Evolutionary conservation across 164 flowering plant species (phyloP), one percentile per base, ranked within the genome.

Genomic region (Annona squamosa): DNA sequence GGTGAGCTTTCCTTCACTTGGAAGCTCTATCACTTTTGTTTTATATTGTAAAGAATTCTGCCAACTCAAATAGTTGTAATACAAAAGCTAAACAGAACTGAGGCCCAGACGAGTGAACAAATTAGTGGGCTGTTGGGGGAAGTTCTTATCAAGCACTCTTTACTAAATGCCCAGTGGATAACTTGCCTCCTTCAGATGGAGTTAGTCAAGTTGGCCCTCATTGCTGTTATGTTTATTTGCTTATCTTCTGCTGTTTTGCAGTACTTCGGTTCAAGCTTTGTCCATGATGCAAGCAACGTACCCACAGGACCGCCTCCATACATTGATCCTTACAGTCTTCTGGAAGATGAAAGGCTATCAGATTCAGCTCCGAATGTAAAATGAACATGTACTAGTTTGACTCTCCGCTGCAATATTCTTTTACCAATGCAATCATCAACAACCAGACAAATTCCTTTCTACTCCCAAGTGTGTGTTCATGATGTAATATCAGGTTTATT

Each of bases 311-410:
- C 85, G 37, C 92, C 97, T 4, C 87, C 81, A 10, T 90, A 92
- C 69, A 69, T 91, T 13, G 98, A 95, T 82, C 99, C 98, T 2
- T 91, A 91, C 77, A 77, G 71, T 4, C 89, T 94, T 71, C 84
- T 92, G 71, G 94, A 95, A 74, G 99, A 95, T 63, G 91, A 88
- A 65, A 89, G 89, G 76, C 78, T 91, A 46, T 83, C 90, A 48
- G 83, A 84, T 71, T 77, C 84, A 57, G 91, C 89, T 12, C 91
- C 90, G 16, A 80, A 71, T 48, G 76, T 86, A 59, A 82, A 87
- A 70, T 90, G 86, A 87, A 84, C 67, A 9, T 12, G 5, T 12
- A 10, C 6, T 62, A n/a, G 46, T 57, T 74, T 56, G 59, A 47
- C 66, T 66, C 62, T 57, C 74, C 65, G 47, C 12, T 73, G 75